phyloP scores from a whole-genome alignment of 352 stramenopile genomes.

The Phytophthora sp. region DNA sequence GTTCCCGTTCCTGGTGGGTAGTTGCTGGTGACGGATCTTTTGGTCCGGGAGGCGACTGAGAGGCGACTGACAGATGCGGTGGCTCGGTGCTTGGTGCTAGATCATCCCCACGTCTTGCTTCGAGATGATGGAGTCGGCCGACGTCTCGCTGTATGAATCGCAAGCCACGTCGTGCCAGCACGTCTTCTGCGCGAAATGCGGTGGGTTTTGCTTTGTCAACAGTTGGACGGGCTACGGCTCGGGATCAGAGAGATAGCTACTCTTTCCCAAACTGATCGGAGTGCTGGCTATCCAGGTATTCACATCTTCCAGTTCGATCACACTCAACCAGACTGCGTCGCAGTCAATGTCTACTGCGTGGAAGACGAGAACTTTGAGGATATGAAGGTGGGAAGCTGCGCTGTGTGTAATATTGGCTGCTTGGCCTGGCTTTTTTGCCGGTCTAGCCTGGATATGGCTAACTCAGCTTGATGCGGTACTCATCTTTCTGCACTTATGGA shows the following conservation, averaged over 20 bases:
- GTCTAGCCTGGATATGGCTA: conserved; percentile 10
- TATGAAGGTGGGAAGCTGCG: conserved; percentile 57
- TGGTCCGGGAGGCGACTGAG: not conserved
- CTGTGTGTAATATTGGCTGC: not conserved
- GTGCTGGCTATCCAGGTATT: conserved; percentile 45
- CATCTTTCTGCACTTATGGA: conserved; percentile 18
- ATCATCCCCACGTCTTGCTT: conserved; percentile 79
- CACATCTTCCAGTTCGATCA: conserved; percentile 89
- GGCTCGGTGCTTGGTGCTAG: conserved; percentile 28
- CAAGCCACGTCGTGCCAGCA: conserved; percentile 72
- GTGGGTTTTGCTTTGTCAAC: conserved; percentile 35
- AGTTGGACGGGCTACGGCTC: conserved; percentile 5
- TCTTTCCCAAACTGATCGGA: conserved; percentile 3
- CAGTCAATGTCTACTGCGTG: conserved; percentile 84
- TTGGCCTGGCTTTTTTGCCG: conserved; percentile 6
- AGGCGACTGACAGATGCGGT: not conserved
- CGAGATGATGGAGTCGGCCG: conserved; percentile 71
- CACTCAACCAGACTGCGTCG: conserved; percentile 67
- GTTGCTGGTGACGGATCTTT: not conserved
- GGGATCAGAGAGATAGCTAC: conserved; percentile 13
- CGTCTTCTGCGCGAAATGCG: conserved; percentile 82
- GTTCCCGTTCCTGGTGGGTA: conserved; percentile 76
- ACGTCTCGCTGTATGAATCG: conserved; percentile 79
- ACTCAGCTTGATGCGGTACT: conserved; percentile 25
- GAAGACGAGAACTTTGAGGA: conserved; percentile 86